Conservation (phyloP, 768 basidiomycete genomes). For the Tricholoma saponaceum region DNA sequence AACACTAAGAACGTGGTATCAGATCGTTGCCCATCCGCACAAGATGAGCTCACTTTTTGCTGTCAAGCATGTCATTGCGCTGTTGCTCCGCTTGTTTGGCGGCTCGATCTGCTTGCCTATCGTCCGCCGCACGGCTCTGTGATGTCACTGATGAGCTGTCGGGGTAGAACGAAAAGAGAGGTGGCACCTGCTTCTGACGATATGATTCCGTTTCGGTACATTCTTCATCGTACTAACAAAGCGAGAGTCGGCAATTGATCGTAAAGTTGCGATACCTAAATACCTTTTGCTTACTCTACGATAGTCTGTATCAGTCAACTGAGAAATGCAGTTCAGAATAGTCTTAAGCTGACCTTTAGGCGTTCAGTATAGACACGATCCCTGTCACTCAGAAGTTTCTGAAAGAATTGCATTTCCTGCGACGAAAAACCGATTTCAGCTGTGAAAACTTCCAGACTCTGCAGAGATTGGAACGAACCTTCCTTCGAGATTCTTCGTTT, state of each 20-base stretch:
- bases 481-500: constrained; percentile 66
- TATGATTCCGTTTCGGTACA: constrained; percentile 68
- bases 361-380: constrained; percentile 68
- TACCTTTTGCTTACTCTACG: constrained; percentile 64
- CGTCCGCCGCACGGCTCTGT: constrained; percentile 65
- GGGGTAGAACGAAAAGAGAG: constrained; percentile 6
- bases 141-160: constrained; percentile 1
- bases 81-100: constrained; percentile 77
- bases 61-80: constrained; percentile 70
- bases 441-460: not conserved
- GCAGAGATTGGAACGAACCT: constrained; percentile 33
- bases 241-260: constrained; percentile 2
- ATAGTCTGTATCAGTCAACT: not conserved
- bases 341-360: constrained; percentile 48
- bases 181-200: constrained; percentile 73
- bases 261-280: not conserved
- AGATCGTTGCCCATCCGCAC: not conserved
- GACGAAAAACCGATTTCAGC: constrained; percentile 4
- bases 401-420: constrained; percentile 68
- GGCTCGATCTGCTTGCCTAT: constrained; percentile 70
- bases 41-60: constrained; percentile 59
- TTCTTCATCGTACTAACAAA: constrained; percentile 69
- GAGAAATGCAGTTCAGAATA: not conserved
- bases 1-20: constrained; percentile 34
- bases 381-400: constrained; percentile 65